Percentiles rank a stretch among this genome's conserved stretches.
Conservation (phyloP, 345 rosid species). For the Linum trigynum region DNA sequence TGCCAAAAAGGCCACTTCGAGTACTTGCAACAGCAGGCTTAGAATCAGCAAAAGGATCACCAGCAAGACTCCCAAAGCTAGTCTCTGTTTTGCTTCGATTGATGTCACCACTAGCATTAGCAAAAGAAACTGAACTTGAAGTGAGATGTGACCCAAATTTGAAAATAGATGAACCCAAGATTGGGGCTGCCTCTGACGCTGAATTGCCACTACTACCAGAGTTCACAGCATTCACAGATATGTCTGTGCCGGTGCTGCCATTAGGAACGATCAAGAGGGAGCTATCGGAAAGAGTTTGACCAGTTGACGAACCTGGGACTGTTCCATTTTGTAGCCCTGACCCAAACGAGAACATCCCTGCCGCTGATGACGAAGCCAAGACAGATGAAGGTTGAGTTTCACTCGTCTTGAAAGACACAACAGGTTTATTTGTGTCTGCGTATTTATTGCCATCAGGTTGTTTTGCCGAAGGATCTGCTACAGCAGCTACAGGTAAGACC, state of each 20-base stretch:
- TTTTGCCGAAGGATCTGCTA: conserved; percentile 21
- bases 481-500: conserved; percentile 21
- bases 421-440: conserved; percentile 18
- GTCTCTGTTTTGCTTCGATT: conserved; percentile 32
- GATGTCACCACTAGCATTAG: conserved; percentile 17
- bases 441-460: conserved; percentile 35
- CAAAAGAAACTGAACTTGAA: conserved; percentile 26
- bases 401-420: conserved; percentile 12
- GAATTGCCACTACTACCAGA: background rate
- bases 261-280: conserved; percentile 17
- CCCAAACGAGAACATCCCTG: conserved; percentile 38
- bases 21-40: background rate
- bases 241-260: conserved; percentile 12
- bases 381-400: conserved; percentile 27
- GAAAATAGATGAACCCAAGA: conserved; percentile 28
- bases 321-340: conserved; percentile 35
- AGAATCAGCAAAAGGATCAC: conserved; percentile 12
- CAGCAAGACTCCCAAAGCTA: conserved; percentile 20
- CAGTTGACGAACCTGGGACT: conserved; percentile 5
- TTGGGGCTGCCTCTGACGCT: conserved; percentile 9
- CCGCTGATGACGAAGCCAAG: conserved; percentile 27
- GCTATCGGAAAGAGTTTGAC: conserved; percentile 28
- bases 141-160: conserved; percentile 35
- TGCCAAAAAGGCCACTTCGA: no score
- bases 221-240: conserved; percentile 4